Evolutionary conservation across 768 basidiomycete genomes (phyloP).

Genomic region (Gloeopeniophorella convolvens): DNA sequence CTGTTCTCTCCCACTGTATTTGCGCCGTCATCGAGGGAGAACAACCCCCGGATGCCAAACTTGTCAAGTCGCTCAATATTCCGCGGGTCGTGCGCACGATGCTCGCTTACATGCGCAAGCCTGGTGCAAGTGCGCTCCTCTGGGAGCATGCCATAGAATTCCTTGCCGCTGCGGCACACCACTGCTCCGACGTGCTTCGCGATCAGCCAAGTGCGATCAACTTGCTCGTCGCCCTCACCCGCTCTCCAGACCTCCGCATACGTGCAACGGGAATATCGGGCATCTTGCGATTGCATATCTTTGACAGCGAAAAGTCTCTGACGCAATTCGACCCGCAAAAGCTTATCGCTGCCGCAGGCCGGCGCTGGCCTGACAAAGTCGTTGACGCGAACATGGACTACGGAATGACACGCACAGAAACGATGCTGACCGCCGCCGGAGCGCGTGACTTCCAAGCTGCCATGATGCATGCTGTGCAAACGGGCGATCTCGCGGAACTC

Average conservation of each 20-base stretch:
- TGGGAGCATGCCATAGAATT: too few relatives aligned
- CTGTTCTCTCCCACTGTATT: too few relatives aligned
- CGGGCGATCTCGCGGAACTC: conserved; percentile 44
- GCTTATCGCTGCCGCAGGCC: conserved; percentile 37
- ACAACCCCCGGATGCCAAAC: too few relatives aligned
- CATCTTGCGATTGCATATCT: conserved; percentile 43
- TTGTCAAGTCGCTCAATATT: too few relatives aligned
- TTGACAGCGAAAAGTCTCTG: conserved; percentile 39
- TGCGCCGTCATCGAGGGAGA: too few relatives aligned
- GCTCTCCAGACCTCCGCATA: conserved; percentile 47
- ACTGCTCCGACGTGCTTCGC: too few relatives aligned
- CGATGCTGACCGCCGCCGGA: conserved; percentile 35
- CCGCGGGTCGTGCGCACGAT: too few relatives aligned
- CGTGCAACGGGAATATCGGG: conserved; percentile 48
- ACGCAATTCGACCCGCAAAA: conserved; percentile 42
- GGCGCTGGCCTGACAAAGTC: conserved; percentile 42
- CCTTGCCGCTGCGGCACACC: too few relatives aligned
- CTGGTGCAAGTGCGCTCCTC: too few relatives aligned
- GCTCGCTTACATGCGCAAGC: too few relatives aligned
- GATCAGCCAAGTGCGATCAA: conserved; percentile 39
- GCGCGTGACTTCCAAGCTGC: conserved; percentile 43
- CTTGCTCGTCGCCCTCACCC: conserved; percentile 51
- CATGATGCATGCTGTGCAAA: conserved; percentile 43
- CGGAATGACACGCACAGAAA: conserved; percentile 43
- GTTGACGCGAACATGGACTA: conserved; percentile 42